phyloP scores from a whole-genome alignment of 306 rosid species.

The Herpetospermum pedunculosum region DNA sequence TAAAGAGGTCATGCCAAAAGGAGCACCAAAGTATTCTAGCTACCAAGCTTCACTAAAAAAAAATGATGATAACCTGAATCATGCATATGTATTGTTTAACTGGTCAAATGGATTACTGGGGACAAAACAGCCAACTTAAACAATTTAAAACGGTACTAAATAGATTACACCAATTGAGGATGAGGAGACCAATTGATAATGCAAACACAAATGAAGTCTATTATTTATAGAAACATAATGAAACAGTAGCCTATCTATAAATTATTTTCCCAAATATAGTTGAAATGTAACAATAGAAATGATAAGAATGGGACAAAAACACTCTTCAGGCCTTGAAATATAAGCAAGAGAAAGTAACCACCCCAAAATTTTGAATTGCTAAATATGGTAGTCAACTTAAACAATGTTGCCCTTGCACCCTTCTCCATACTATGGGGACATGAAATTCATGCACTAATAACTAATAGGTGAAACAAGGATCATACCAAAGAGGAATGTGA shows the following conservation, averaged over 20 bases:
- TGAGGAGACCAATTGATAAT: neutral
- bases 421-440: neutral
- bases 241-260: neutral
- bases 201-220: neutral
- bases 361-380: neutral
- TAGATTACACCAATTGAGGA: neutral
- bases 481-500: conserved; percentile 91
- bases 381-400: neutral
- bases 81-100: neutral
- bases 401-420: neutral
- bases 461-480: conserved; percentile 10
- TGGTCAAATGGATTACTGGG: neutral
- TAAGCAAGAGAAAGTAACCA: neutral
- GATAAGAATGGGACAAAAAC: neutral
- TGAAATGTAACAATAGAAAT: neutral
- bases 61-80: neutral
- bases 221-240: neutral
- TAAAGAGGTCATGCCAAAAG: neutral
- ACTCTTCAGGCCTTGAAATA: neutral
- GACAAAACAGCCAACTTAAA: neutral
- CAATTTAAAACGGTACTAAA: neutral
- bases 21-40: neutral
- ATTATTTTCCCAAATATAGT: neutral
- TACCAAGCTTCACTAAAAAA: neutral
- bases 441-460: conserved; percentile 9